Evolutionary conservation across 2,329 filamentous ascomycete genomes (phyloP), one percentile per base, ranked within the genome.

Genomic region (Cercospora brassicicola): DNA sequence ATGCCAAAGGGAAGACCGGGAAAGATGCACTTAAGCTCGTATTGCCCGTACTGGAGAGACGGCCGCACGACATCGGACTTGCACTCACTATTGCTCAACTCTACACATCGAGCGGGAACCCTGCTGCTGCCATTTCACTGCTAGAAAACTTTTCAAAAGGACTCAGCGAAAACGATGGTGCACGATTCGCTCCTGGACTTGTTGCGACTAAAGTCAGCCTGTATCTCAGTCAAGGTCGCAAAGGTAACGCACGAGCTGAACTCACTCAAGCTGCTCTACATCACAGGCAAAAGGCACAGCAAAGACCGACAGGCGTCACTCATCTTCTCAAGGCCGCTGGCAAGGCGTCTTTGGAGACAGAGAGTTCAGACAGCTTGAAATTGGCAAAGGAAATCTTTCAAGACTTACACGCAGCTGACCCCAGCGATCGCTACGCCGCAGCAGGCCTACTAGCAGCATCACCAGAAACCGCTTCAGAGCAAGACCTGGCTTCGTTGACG

Each of bases 391-490:
- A 91, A n/a, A 90, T 95, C 7, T 98, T 98, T 79, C 85, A 87
- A 62, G 86, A 86, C 59, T 85, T 98, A 11, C 87, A 90, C 71
- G 81, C 86, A 2, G 84, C 88, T 67, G 85, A 93, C 51, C 82
- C 86, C n/a, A 83, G 82, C 45, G 92, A 96, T 73, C 86, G 85
- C 33, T 85, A 90, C 64, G 89, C 91, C 1, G 87, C 88, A 15
- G 93, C 93, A 8, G 95, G 95, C 1, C 88, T 95, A n/a, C 87
- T 98, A 7, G 95, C 95, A 2, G 90, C 93, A 9, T 84, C 90
- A 69, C 84, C 86, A 1, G 77, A 84, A 8, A 86, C 86, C 69
- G 82, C 89, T 20, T 80, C 87, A 64, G 77, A 84, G 0, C 82
- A 79, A 15, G 76, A 90, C 65, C 80, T 88, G 9, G 80, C 83